Conservation (phyloP, 208 protist species). For the Leishmania turanica region DNA sequence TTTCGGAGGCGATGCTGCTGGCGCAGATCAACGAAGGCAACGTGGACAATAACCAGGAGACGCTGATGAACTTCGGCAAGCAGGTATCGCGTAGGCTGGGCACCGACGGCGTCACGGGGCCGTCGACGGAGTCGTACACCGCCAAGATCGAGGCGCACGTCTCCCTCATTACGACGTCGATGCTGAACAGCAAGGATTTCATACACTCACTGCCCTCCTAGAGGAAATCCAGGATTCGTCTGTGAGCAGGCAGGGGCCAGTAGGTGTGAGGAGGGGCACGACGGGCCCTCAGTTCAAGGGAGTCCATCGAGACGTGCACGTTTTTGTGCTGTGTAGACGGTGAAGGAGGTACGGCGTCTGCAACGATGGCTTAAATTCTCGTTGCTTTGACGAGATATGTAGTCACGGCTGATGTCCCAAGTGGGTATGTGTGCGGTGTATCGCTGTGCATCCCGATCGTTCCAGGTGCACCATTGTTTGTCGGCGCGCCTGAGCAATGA, state of each 20-base stretch:
- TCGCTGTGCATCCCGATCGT: neutral
- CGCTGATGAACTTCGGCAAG: constrained; percentile 79
- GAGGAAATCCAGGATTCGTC: neutral
- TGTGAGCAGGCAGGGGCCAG: neutral
- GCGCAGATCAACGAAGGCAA: constrained; percentile 75
- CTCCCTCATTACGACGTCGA: constrained; percentile 73
- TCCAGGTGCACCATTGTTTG: neutral
- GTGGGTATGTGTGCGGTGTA: neutral
- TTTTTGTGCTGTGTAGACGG: neutral
- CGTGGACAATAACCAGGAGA: constrained; percentile 83
- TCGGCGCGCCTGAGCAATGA: neutral
- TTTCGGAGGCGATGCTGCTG: constrained; percentile 77
- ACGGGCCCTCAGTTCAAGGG: neutral
- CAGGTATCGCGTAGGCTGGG: constrained; percentile 55
- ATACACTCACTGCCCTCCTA: constrained; percentile 53
- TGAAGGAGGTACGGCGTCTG: neutral
- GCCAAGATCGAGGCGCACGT: constrained; percentile 85
- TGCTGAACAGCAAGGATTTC: constrained; percentile 84
- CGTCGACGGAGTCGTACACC: constrained; percentile 64
- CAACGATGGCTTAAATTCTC: neutral
- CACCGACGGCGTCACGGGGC: constrained; percentile 21
- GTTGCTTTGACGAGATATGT: neutral
- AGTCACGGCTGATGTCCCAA: neutral
- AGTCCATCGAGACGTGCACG: neutral
- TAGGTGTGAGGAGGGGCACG: neutral